Evolutionary conservation across 306 rosid genomes (phyloP).

Genomic region (Hylodesmum podocarpum): DNA sequence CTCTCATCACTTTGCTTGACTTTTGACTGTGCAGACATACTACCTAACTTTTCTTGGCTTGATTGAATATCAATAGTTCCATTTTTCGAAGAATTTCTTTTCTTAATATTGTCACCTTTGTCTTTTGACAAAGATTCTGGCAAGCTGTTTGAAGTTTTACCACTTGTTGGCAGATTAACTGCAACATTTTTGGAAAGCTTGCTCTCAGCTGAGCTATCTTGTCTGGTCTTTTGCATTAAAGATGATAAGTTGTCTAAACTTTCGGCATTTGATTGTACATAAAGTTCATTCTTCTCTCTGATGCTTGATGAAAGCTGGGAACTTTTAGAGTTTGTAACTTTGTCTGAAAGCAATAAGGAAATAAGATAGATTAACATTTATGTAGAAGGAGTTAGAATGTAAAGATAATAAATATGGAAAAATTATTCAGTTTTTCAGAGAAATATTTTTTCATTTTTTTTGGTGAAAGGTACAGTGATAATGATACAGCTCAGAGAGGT

Average conservation of each 20-base stretch:
- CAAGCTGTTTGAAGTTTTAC: conserved; percentile 34
- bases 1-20: conserved; percentile 42
- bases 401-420: conserved; percentile 3
- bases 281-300: conserved; percentile 37
- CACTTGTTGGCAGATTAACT: conserved; percentile 32
- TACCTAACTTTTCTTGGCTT: conserved; percentile 40
- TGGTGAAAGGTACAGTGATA: conserved; percentile 13
- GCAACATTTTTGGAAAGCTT: conserved; percentile 25
- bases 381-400: conserved; percentile 4
- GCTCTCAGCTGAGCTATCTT: conserved; percentile 29
- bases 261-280: conserved; percentile 43
- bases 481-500: conserved; percentile 22
- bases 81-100: conserved; percentile 32
- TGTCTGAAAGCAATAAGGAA: conserved; percentile 46
- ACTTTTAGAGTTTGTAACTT: conserved; percentile 40
- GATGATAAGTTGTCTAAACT: conserved; percentile 42
- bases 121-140: conserved; percentile 26
- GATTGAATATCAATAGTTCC: conserved; percentile 33
- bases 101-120: conserved; percentile 20
- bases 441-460: neutral
- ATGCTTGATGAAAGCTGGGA: conserved; percentile 40
- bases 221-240: conserved; percentile 33
- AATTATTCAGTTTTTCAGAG: neutral
- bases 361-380: conserved; percentile 17
- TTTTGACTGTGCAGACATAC: conserved; percentile 48